These are phyloP conservation scores for Tubosaeta sp. DNA, from an alignment of 768 basidiomycete genomes.

Conservation along the genomic window DNA sequence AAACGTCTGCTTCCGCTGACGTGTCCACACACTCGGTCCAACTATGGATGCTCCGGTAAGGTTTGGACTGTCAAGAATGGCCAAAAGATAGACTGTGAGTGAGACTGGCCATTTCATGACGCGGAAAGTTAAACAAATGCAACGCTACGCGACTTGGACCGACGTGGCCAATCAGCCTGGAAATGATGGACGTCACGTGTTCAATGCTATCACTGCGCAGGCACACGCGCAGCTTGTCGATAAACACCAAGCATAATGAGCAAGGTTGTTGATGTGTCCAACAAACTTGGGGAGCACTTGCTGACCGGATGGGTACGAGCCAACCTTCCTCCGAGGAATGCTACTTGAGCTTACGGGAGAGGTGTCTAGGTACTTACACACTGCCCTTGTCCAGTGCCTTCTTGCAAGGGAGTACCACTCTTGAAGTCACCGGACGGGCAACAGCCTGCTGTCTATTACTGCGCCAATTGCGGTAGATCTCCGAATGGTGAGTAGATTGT, in stretches of 20 bases:
- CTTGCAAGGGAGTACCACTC: conserved; percentile 61
- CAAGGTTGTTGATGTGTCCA: conserved; percentile 53
- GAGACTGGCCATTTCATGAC: conserved; percentile 44
- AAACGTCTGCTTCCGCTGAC: conserved; percentile 50
- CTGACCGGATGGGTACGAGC: conserved; percentile 66
- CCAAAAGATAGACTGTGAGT: conserved; percentile 37
- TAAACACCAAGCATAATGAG: conserved; percentile 36
- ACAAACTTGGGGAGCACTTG: conserved; percentile 64
- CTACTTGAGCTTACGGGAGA: conserved; percentile 6
- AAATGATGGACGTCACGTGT: conserved; percentile 17
- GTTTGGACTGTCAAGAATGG: conserved; percentile 32
- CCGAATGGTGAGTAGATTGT: conserved; percentile 28
- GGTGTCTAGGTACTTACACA: conserved; percentile 58
- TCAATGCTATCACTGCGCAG: neutral
- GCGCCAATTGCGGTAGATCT: conserved; percentile 57
- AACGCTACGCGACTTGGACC: conserved; percentile 8
- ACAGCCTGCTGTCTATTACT: conserved; percentile 47
- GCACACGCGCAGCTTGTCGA: neutral
- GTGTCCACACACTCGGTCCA: conserved; percentile 46
- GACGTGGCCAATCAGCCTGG: conserved; percentile 18
- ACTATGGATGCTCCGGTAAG: conserved; percentile 10
- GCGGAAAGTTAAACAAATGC: conserved; percentile 6
- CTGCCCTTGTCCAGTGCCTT: conserved; percentile 48
- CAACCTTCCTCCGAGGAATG: neutral
- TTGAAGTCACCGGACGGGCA: conserved; percentile 61